These are phyloP conservation scores for Phytophthora sansomeana DNA, from an alignment of 352 stramenopile genomes.

Conservation along the genomic window DNA sequence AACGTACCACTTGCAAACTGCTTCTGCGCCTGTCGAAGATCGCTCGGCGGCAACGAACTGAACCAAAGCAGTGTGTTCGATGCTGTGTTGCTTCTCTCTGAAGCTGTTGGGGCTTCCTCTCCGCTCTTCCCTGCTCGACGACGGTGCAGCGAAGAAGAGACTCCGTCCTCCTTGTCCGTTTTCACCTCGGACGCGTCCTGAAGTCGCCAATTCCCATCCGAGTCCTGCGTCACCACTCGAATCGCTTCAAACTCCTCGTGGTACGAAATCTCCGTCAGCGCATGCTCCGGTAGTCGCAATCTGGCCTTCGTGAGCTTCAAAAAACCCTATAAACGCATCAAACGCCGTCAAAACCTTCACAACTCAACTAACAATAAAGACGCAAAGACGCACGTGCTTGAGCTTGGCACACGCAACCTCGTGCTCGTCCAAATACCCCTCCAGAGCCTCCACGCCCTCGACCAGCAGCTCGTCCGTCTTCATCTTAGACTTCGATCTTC, in stretches of 20 bases:
- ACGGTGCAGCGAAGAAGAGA: conserved; percentile 13
- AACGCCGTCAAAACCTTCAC: conserved; percentile 14
- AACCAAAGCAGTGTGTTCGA: conserved; percentile 67
- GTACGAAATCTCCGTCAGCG: conserved; percentile 69
- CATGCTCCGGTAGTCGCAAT: conserved; percentile 54
- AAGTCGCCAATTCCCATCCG: conserved; percentile 34
- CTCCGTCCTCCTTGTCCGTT: not conserved
- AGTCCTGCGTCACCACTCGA: conserved; percentile 28
- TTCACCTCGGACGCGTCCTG: conserved; percentile 12
- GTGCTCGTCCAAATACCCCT: conserved; percentile 65
- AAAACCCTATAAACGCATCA: conserved; percentile 52
- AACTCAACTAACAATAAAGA: not conserved
- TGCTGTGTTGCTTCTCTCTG: conserved; percentile 3
- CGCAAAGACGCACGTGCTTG: conserved; percentile 50
- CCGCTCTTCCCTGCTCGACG: conserved; percentile 21
- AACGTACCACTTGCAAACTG: conserved; percentile 63
- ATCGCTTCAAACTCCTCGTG: conserved; percentile 61
- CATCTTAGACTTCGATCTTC: conserved; percentile 20
- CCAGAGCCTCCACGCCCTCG: conserved; percentile 46
- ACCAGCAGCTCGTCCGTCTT: conserved; percentile 52
- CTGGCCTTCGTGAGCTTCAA: conserved; percentile 75
- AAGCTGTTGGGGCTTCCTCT: conserved; percentile 2
- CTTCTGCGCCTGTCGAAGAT: conserved; percentile 70
- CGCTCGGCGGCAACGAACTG: conserved; percentile 71
- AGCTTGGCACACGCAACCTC: conserved; percentile 53